phyloP scores from a whole-genome alignment of 768 basidiomycete genomes.

The Tylopilus rubrobrunneus region DNA sequence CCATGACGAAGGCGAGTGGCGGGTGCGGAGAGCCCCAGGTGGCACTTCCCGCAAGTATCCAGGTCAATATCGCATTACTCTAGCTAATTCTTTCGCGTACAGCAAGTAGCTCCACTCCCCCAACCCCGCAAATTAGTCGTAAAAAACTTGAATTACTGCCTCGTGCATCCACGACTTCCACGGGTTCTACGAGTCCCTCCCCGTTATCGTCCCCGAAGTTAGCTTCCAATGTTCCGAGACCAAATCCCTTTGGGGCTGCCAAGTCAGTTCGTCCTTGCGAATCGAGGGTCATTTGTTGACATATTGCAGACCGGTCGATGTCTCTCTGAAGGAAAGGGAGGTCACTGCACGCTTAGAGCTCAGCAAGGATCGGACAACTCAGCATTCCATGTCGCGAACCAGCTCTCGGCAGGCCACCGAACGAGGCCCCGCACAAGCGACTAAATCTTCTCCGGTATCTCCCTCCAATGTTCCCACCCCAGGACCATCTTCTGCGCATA shows the following conservation, averaged over 20 bases:
- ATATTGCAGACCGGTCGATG: conserved; percentile 75
- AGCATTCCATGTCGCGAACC: conserved; percentile 46
- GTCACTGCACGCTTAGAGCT: conserved; percentile 60
- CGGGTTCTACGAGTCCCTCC: conserved; percentile 62
- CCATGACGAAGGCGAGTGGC: conserved; percentile 72
- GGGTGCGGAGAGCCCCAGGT: conserved; percentile 43
- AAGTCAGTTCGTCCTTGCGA: conserved; percentile 43
- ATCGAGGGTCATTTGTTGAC: conserved; percentile 8
- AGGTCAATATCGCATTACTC: conserved; percentile 19
- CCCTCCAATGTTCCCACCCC: conserved; percentile 6
- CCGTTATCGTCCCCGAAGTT: conserved; percentile 80
- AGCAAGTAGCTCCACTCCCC: conserved; percentile 73
- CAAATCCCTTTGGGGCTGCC: conserved; percentile 88
- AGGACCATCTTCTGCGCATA: conserved; percentile 27
- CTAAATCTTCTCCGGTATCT: conserved; percentile 33
- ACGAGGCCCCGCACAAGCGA: conserved; percentile 31
- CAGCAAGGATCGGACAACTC: conserved; percentile 32
- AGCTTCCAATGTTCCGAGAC: conserved; percentile 42
- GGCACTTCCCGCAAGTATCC: conserved; percentile 61
- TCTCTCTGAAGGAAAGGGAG: conserved; percentile 69
- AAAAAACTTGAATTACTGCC: conserved; percentile 85
- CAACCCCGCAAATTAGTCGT: conserved; percentile 76
- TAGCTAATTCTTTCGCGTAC: conserved; percentile 9
- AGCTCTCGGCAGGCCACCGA: conserved; percentile 47
- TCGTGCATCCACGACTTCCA: conserved; percentile 60